Base-by-base conservation (phyloP, 2,329 filamentous ascomycete species). In the Gaeumannomyces sp. region DNA sequence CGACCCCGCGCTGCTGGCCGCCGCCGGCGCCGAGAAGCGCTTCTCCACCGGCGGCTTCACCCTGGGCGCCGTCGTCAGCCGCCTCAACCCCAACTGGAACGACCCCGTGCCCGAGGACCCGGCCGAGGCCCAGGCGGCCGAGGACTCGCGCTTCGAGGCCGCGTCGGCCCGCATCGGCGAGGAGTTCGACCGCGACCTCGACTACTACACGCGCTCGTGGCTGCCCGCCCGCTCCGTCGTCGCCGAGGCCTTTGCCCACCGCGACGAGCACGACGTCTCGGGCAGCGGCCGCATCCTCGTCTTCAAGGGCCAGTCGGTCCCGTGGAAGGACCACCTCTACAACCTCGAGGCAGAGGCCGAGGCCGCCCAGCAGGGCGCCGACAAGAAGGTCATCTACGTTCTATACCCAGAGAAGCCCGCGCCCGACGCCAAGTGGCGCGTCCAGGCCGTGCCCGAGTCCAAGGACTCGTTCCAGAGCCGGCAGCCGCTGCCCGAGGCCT, bases 261-360 rank as follows among this genome's bases (percentile, higher is more conserved):
- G 94, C 64, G 74, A 78, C 33, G 80, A 89, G 69, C 85, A 87
- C 73, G 69, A 69, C 63, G 35, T 16, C 57, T 91, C 97, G 74
- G 73, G 88, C 13, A 80, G 88, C 69, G 93, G 93, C 65, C 88
- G 92, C 68, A 86, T 98, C 66, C 82, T 98, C 72, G 89, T 97
- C 31, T 84, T 99, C 65, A 85, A 90, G 68, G 81, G 81, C 50
- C 88, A 91, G 74, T 88, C 90, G 66, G 90, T 94, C 67, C 94
- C 94, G 2, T 98, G 95, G 95, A 95, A 96, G 76, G 94, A 98
- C 73, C 95, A 99, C 76, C 83, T 99, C 25, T 98, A 97, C 79
- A 87, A 85, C 25, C 85, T 98, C 33, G 95, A 99, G 78, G 83
- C 83, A 70, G 83, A 88, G 72, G 31, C 58, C 27, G 38, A 28